Evolutionary conservation across 202 grass and related monocot genomes (phyloP).

Genomic region (Panicum hallii): DNA sequence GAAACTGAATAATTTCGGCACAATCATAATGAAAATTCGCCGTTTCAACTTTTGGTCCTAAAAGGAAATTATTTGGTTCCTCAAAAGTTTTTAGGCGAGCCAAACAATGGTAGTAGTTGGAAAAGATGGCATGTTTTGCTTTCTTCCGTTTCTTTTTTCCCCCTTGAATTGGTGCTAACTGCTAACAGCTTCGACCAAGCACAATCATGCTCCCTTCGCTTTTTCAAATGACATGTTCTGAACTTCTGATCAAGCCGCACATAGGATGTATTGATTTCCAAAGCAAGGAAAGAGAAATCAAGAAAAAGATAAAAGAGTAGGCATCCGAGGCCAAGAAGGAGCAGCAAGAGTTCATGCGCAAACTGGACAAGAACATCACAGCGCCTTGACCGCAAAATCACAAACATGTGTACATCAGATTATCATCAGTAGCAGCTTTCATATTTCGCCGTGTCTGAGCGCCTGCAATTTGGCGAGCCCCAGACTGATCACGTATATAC

Average conservation of each 20-base stretch:
- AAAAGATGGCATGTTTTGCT: background rate
- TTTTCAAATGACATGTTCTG: background rate
- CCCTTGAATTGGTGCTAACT: background rate
- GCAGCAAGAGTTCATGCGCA: background rate
- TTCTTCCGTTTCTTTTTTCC: background rate
- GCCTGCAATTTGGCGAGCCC: constrained; percentile 37
- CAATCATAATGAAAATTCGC: background rate
- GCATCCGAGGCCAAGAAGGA: background rate
- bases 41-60: background rate
- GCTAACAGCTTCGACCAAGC: background rate
- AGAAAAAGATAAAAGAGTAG: background rate
- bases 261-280: background rate
- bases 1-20: background rate
- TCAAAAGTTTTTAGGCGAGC: background rate
- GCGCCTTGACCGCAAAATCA: background rate
- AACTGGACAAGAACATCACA: constrained; percentile 18
- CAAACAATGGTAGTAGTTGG: background rate
- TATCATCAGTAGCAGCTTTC: constrained; percentile 7
- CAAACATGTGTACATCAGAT: background rate
- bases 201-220: background rate
- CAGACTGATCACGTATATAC: constrained; percentile 32
- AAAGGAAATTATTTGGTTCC: background rate
- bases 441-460: background rate
- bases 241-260: background rate
- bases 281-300: background rate